A percentile compares a stretch with the other conserved stretches of the same genome.
phyloP scores from a whole-genome alignment of 805 yeast genomes.

The Ogataea polymorpha region DNA sequence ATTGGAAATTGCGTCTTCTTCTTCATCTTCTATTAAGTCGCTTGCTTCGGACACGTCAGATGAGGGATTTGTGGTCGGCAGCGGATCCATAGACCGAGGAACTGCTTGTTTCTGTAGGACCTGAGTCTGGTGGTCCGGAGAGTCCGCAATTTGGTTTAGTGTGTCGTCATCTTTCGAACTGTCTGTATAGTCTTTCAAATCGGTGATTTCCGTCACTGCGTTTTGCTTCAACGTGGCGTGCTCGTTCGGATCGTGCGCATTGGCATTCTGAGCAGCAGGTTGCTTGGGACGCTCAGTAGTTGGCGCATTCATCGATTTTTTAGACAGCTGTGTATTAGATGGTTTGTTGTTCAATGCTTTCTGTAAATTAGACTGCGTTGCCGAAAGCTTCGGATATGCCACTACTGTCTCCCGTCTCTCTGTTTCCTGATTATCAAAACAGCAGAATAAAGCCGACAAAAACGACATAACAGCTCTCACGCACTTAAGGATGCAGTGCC shows the following conservation, averaged over 20 bases:
- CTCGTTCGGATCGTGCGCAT: slow-evolving; percentile 6
- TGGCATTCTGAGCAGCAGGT: not conserved
- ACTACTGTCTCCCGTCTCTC: slow-evolving; percentile 27
- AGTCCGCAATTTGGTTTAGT: slow-evolving; percentile 12
- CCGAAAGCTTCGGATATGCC: slow-evolving; percentile 27
- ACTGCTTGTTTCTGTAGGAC: slow-evolving; percentile 14
- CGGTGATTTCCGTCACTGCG: slow-evolving; percentile 29
- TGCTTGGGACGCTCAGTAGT: not conserved
- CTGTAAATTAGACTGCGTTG: slow-evolving; percentile 35
- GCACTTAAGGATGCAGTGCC: not conserved
- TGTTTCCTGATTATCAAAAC: slow-evolving; percentile 32
- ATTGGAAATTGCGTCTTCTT: slow-evolving; percentile 14
- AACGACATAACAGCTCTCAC: slow-evolving; percentile 30
- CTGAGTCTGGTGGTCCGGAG: slow-evolving; percentile 13
- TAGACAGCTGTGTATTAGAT: slow-evolving; percentile 12
- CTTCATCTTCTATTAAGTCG: slow-evolving; percentile 18
- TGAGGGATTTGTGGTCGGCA: slow-evolving; percentile 9
- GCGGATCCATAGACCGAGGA: slow-evolving; percentile 14
- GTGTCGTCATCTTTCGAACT: slow-evolving; percentile 36
- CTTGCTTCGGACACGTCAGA: slow-evolving; percentile 17
- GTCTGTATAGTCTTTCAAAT: slow-evolving; percentile 34
- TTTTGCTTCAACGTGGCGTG: slow-evolving; percentile 14
- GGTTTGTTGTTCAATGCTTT: slow-evolving; percentile 30
- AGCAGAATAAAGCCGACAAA: slow-evolving; percentile 34
- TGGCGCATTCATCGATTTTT: not conserved